A percentile compares a stretch with the other conserved stretches of the same genome.
Conservation (phyloP, 176 grass and related monocot species). For the Triticum turgidum region DNA sequence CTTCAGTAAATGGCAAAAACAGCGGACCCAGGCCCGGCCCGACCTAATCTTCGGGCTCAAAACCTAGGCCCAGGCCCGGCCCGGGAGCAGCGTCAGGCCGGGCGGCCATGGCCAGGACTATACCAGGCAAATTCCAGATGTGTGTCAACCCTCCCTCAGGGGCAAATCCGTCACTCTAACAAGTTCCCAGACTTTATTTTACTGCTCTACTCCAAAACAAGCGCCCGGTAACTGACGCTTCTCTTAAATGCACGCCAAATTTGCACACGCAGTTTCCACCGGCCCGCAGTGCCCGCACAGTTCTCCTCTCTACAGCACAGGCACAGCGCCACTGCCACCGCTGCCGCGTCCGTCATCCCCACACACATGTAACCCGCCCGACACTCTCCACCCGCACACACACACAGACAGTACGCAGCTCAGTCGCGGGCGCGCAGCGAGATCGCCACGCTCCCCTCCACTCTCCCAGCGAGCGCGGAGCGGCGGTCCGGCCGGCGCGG, state of each 20-base stretch:
- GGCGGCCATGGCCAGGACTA: no score
- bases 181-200: no score
- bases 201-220: background rate
- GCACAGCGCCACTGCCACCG: background rate
- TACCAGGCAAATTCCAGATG: no score
- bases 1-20: no score
- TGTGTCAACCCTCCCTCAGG: background rate
- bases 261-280: constrained; percentile 1
- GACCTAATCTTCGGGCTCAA: no score
- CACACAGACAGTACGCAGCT: constrained; percentile 18
- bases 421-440: constrained; percentile 33
- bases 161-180: constrained; percentile 27
- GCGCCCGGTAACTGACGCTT: constrained; percentile 2
- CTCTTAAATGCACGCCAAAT: constrained; percentile 37
- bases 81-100: no score
- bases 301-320: background rate
- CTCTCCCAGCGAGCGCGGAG: background rate
- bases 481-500: constrained; percentile 2
- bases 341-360: background rate
- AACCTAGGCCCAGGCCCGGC: no score
- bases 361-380: constrained; percentile 23
- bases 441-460: constrained; percentile 25
- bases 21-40: no score
- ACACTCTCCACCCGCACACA: constrained; percentile 24
- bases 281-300: background rate